phyloP scores from a whole-genome alignment of 257 asterid genomes.

The Solanum tarijense region DNA sequence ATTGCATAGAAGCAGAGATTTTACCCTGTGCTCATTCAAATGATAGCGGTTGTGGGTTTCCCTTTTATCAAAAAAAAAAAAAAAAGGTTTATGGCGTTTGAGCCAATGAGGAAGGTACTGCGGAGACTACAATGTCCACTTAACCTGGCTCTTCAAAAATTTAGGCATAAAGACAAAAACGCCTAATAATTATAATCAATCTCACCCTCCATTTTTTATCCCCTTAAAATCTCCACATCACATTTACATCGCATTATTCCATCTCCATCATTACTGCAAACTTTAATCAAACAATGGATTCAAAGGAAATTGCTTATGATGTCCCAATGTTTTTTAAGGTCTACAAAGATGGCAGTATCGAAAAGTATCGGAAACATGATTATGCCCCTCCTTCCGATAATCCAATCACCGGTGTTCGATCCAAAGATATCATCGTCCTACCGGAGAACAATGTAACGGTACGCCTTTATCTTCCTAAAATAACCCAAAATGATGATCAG shows the following conservation, averaged over 20 bases:
- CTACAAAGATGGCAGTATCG: constrained; percentile 36
- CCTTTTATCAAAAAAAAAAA: no score
- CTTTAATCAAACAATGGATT: neutral
- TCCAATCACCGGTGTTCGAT: constrained; percentile 29
- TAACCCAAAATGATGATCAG: neutral
- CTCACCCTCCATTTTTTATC: neutral
- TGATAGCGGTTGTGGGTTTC: neutral
- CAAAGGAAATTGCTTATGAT: neutral
- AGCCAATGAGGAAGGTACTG: neutral
- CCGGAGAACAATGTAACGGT: constrained; percentile 33
- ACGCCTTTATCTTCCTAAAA: constrained; percentile 49
- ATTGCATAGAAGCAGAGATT: no score
- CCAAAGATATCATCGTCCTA: constrained; percentile 42
- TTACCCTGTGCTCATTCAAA: no score
- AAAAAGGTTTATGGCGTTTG: neutral
- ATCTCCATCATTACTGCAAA: neutral
- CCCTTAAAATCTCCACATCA: neutral
- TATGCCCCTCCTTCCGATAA: constrained; percentile 40
- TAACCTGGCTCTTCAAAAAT: neutral
- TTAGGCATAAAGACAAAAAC: neutral
- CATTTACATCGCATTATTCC: neutral
- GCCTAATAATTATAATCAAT: neutral
- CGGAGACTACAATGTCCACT: neutral
- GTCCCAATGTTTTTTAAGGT: neutral
- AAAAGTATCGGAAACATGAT: constrained; percentile 3